Percentiles rank a stretch among this genome's conserved stretches.
Conservation (phyloP, 495 filamentous ascomycete genomes). For the Sporormia fimetaria region DNA sequence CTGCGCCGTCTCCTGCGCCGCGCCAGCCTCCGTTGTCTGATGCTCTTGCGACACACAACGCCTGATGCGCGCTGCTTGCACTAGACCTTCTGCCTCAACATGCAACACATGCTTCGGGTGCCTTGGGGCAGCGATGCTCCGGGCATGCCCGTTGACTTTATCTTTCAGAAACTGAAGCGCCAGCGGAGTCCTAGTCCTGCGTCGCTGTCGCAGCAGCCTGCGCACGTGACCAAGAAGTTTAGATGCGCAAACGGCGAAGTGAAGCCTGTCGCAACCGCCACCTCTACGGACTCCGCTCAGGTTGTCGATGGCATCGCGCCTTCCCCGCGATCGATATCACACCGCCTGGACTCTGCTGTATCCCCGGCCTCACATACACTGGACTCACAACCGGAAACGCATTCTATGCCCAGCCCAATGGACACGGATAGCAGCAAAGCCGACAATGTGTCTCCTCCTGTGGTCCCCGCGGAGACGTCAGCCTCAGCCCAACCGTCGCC, state of each 20-base stretch:
- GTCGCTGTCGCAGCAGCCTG: constrained; percentile 13
- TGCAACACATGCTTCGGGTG: constrained; percentile 35
- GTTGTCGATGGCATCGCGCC: constrained; percentile 20
- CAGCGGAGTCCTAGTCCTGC: constrained; percentile 29
- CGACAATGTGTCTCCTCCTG: constrained; percentile 6
- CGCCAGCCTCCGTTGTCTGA: constrained; percentile 7
- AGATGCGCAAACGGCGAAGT: constrained; percentile 20
- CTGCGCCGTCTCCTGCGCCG: constrained; percentile 20
- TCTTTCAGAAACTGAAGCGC: constrained; percentile 31
- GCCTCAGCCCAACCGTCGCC: too few relatives aligned
- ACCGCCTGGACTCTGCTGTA: constrained; percentile 1
- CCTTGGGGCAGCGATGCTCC: constrained; percentile 31
- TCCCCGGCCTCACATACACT: constrained; percentile 7
- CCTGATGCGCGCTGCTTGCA: constrained; percentile 24
- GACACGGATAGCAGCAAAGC: too few relatives aligned
- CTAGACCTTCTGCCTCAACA: constrained; percentile 24
- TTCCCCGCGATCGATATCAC: background rate
- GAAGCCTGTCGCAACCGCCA: constrained; percentile 17
- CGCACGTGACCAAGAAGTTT: constrained; percentile 26
- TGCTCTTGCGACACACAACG: constrained; percentile 18
- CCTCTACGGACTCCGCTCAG: background rate
- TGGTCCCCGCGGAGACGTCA: too few relatives aligned
- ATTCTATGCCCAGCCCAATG: too few relatives aligned
- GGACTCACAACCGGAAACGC: constrained; percentile 11
- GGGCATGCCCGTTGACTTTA: constrained; percentile 31